These are phyloP conservation scores for Naganishia onofrii DNA, from an alignment of 768 basidiomycete species.

Conservation along the genomic window DNA sequence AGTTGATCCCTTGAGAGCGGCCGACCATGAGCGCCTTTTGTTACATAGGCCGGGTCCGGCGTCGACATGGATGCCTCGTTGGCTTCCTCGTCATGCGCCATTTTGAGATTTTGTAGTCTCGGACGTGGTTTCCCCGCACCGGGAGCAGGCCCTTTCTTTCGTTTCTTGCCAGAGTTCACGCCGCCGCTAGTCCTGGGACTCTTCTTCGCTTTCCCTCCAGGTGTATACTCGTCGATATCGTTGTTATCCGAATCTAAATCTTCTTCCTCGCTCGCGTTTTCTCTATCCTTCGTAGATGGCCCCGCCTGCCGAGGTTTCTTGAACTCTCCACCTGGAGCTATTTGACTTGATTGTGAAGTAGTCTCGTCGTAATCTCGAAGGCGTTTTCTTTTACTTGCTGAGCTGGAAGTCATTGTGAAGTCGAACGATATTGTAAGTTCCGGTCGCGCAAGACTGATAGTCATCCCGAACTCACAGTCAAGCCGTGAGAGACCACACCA, in stretches of 20 bases:
- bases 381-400: not conserved
- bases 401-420: not conserved
- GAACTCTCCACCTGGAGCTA: not conserved
- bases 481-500: not conserved
- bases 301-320: not conserved
- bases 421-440: not conserved
- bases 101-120: not conserved
- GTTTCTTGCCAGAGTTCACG: too few relatives aligned
- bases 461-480: not conserved
- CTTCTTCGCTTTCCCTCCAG: slow-evolving; percentile 25
- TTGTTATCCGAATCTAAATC: not conserved
- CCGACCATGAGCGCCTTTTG: slow-evolving; percentile 19
- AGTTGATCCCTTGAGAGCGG: slow-evolving; percentile 65
- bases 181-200: slow-evolving; percentile 6
- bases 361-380: not conserved
- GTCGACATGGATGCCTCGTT: not conserved
- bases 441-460: not conserved
- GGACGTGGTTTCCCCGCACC: not conserved
- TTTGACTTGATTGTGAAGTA: not conserved
- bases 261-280: not conserved
- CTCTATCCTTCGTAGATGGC: slow-evolving; percentile 3
- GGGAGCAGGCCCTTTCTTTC: not conserved
- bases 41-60: not conserved
- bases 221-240: slow-evolving; percentile 21
- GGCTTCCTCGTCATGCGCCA: not conserved